A percentile compares a stretch with the other conserved stretches of the same genome.
phyloP scores from a whole-genome alignment of 2,329 filamentous ascomycete genomes.

The Sordariomycetes sp. region DNA sequence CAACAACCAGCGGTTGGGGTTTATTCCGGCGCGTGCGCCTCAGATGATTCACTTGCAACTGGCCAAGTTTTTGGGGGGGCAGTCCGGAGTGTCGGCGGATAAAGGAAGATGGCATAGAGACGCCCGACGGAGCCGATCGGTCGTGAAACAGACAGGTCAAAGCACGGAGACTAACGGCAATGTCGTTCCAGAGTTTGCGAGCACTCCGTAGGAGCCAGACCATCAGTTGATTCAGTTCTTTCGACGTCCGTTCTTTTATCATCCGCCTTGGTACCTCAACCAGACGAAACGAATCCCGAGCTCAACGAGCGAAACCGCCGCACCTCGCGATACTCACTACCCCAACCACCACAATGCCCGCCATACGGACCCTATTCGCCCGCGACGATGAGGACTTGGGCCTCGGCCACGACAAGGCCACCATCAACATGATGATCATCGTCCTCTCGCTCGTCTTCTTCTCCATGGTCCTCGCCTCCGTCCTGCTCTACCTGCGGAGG shows the following conservation, averaged over 20 bases:
- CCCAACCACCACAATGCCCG: conserved; percentile 6
- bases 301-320: background rate
- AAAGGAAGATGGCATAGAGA: background rate
- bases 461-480: conserved; percentile 51
- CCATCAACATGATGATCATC: conserved; percentile 55
- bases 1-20: background rate
- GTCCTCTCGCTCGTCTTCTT: conserved; percentile 69
- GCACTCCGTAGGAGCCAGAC: conserved; percentile 1
- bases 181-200: conserved; percentile 1
- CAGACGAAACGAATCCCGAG: conserved; percentile 1
- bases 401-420: conserved; percentile 31
- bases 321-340: background rate
- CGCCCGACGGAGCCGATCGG: background rate
- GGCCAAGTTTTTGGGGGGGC: background rate
- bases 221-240: background rate
- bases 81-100: background rate
- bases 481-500: conserved; percentile 61
- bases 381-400: conserved; percentile 21
- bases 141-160: background rate
- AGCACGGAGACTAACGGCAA: conserved; percentile 1
- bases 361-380: conserved; percentile 5
- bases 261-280: background rate
- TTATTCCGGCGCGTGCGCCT: background rate
- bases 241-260: conserved; percentile 2
- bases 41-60: background rate